Percentiles rank a stretch among this genome's conserved stretches.
Conservation (phyloP, 2,329 filamentous ascomycete genomes). For the Sarocladiaceae sp. region DNA sequence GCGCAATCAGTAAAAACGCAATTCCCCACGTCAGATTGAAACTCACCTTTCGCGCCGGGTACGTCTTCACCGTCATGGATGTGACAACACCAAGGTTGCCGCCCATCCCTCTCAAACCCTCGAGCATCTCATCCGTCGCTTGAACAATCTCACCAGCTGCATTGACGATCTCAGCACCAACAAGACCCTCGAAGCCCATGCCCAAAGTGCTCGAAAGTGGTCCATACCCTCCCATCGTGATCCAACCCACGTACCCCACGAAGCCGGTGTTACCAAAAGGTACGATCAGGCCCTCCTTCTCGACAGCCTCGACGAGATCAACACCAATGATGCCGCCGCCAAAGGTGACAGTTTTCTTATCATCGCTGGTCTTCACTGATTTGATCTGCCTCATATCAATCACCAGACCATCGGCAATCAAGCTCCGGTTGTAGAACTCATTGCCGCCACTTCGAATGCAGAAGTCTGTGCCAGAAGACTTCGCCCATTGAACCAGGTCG, state of each 20-base stretch:
- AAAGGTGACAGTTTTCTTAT: slow-evolving; percentile 8
- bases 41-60: slow-evolving; percentile 11
- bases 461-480: not conserved
- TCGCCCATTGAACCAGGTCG: not conserved
- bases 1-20: too few relatives aligned
- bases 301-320: slow-evolving; percentile 18
- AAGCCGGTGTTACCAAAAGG: not conserved
- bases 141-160: slow-evolving; percentile 21
- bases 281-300: slow-evolving; percentile 5
- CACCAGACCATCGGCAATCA: not conserved
- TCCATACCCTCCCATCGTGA: slow-evolving; percentile 30
- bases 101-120: slow-evolving; percentile 22
- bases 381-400: slow-evolving; percentile 10
- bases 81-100: slow-evolving; percentile 21
- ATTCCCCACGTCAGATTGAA: not conserved
- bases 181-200: slow-evolving; percentile 31
- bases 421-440: not conserved
- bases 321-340: slow-evolving; percentile 20
- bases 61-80: slow-evolving; percentile 20
- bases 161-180: slow-evolving; percentile 23
- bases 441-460: slow-evolving; percentile 6
- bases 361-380: not conserved
- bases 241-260: slow-evolving; percentile 31
- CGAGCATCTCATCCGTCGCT: slow-evolving; percentile 22
- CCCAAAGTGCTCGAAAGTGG: slow-evolving; percentile 22